Conservation (phyloP, 2,329 filamentous ascomycete species). For the Exophiala spinifera region DNA sequence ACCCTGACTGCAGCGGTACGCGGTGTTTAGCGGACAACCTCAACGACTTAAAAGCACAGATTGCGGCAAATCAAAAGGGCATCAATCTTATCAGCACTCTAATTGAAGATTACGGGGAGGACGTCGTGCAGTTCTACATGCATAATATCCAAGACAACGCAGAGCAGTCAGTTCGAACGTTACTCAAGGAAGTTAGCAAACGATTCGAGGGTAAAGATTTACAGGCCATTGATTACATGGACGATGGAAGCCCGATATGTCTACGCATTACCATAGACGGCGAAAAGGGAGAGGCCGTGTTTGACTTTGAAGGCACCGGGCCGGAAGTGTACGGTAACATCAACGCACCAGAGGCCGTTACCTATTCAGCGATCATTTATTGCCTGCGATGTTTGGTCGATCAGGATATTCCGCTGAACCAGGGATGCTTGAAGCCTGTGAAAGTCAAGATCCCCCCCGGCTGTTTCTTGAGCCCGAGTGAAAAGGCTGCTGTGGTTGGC, state of each 20-base stretch:
- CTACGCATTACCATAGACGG: slow-evolving; percentile 73
- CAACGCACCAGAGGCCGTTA: slow-evolving; percentile 79
- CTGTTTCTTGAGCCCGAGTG: slow-evolving; percentile 71
- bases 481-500: slow-evolving; percentile 75
- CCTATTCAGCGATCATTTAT: slow-evolving; percentile 82
- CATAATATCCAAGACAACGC: slow-evolving; percentile 76
- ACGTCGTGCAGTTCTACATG: slow-evolving; percentile 82
- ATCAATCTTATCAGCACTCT: slow-evolving; percentile 72
- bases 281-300: slow-evolving; percentile 70
- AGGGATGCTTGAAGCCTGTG: slow-evolving; percentile 77
- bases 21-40: slow-evolving; percentile 78
- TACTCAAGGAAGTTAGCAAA: slow-evolving; percentile 69
- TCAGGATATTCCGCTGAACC: slow-evolving; percentile 80
- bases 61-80: slow-evolving; percentile 82
- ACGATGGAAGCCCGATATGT: slow-evolving; percentile 75
- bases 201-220: slow-evolving; percentile 69
- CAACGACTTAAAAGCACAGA: slow-evolving; percentile 81
- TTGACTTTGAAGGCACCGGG: slow-evolving; percentile 75
- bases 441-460: slow-evolving; percentile 69
- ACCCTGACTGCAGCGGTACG: slow-evolving; percentile 74
- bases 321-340: slow-evolving; percentile 76
- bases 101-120: slow-evolving; percentile 73
- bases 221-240: slow-evolving; percentile 77
- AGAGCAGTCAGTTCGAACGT: slow-evolving; percentile 68
- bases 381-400: slow-evolving; percentile 76